Evolutionary conservation across 2,329 filamentous ascomycete genomes (phyloP).

Genomic region (Fusarium acutatum): DNA sequence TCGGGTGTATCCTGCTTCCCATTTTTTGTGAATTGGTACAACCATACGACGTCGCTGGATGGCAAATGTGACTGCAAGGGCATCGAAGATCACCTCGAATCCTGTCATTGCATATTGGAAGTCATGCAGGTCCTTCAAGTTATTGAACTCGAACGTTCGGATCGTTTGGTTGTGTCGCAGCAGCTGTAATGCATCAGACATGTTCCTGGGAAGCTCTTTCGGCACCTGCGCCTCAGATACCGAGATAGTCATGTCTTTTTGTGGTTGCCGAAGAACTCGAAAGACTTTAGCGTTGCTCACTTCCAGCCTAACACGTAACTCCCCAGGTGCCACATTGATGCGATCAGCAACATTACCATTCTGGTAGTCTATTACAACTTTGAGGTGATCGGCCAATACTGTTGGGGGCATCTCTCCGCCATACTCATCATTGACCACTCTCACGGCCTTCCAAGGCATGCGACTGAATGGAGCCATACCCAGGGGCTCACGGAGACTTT

Average conservation of each 20-base stretch:
- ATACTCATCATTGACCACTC: slow-evolving; percentile 77
- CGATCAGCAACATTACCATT: slow-evolving; percentile 84
- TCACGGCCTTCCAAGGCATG: slow-evolving; percentile 71
- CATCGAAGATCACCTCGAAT: slow-evolving; percentile 78
- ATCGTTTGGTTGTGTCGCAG: slow-evolving; percentile 69
- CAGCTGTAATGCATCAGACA: slow-evolving; percentile 70
- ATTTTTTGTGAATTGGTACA: slow-evolving; percentile 92
- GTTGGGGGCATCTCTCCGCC: slow-evolving; percentile 68
- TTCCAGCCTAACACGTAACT: slow-evolving; percentile 73
- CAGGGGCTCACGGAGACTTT: slow-evolving; percentile 60
- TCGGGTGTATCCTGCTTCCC: slow-evolving; percentile 83
- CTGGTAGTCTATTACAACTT: slow-evolving; percentile 78
- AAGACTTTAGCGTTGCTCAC: slow-evolving; percentile 69
- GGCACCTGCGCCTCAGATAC: slow-evolving; percentile 73
- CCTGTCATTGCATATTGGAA: slow-evolving; percentile 85
- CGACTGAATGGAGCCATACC: slow-evolving; percentile 60
- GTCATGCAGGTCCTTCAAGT: slow-evolving; percentile 73
- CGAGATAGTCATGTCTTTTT: slow-evolving; percentile 80
- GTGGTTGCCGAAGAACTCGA: slow-evolving; percentile 74
- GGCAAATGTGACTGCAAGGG: slow-evolving; percentile 76
- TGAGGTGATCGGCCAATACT: slow-evolving; percentile 78
- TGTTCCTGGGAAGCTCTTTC: slow-evolving; percentile 68
- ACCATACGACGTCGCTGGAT: slow-evolving; percentile 89
- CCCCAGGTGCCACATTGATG: slow-evolving; percentile 81
- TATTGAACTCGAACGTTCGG: slow-evolving; percentile 75